phyloP scores from a whole-genome alignment of 345 rosid species.

The Syzygium oleosum region DNA sequence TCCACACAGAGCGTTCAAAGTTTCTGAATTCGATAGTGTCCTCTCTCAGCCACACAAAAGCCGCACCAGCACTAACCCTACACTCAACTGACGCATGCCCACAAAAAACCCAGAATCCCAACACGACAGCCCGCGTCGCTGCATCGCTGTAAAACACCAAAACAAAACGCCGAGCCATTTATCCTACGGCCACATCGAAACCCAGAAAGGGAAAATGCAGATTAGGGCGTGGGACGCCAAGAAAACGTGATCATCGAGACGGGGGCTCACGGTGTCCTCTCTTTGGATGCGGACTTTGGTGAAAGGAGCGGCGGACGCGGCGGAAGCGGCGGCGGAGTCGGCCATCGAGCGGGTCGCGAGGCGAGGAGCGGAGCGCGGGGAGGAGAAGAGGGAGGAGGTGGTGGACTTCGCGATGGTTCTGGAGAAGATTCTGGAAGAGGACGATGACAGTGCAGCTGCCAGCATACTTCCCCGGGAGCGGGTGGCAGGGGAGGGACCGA shows the following conservation, averaged over 20 bases:
- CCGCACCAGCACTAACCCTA: neutral
- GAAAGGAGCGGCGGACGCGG: conserved; percentile 21
- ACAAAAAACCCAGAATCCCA: neutral
- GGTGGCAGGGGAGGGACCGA: neutral
- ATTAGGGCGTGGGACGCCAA: neutral
- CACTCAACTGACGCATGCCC: neutral
- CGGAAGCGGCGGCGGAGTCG: conserved; percentile 19
- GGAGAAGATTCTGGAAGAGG: conserved; percentile 27
- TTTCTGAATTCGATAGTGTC: neutral
- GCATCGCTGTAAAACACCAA: neutral
- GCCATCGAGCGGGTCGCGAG: conserved; percentile 65
- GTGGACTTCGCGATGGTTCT: conserved; percentile 4
- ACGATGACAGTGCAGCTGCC: neutral
- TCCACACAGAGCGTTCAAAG: neutral
- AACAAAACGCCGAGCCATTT: neutral
- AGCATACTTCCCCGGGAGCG: neutral
- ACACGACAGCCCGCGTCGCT: neutral
- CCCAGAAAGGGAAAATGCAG: neutral
- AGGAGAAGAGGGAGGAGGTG: neutral
- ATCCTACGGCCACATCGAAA: neutral
- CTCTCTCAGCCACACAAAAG: neutral
- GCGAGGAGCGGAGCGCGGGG: conserved; percentile 8
- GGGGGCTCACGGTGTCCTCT: conserved; percentile 59
- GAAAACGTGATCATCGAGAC: neutral
- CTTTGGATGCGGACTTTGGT: conserved; percentile 80